A percentile compares a stretch with the other conserved stretches of the same genome.
These are phyloP conservation scores for Yarrowia sp. DNA, from an alignment of 805 yeast species.

Conservation along the genomic window DNA sequence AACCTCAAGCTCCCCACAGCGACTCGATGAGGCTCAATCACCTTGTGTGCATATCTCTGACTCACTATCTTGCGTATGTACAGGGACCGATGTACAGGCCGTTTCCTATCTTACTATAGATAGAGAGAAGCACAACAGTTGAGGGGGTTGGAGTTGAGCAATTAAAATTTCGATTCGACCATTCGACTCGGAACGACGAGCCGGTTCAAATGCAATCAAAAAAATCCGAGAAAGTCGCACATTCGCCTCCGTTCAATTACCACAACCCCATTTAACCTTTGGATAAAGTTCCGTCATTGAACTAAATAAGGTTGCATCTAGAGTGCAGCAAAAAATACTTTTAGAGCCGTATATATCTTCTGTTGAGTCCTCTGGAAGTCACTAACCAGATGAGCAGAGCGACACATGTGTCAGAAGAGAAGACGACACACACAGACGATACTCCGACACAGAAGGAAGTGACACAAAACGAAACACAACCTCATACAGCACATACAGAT, in stretches of 20 bases:
- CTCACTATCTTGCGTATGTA: background rate
- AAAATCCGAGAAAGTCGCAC: too few species aligned
- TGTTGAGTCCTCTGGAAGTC: background rate
- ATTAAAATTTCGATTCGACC: background rate
- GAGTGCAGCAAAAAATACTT: background rate
- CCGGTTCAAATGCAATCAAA: background rate
- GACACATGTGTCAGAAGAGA: background rate
- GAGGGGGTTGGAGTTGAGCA: background rate
- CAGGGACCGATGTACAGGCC: background rate
- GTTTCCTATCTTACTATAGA: background rate
- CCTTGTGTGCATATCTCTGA: background rate
- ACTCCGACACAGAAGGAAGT: too few species aligned
- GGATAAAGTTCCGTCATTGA: background rate
- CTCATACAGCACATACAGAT: too few species aligned
- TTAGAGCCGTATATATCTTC: slow-evolving; percentile 7
- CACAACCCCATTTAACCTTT: background rate
- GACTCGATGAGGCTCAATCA: too few species aligned
- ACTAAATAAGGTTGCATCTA: background rate
- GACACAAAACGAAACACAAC: too few species aligned
- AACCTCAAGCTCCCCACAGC: too few species aligned
- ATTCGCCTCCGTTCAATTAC: background rate
- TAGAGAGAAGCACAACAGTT: background rate
- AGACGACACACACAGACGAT: background rate
- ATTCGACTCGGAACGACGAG: background rate
- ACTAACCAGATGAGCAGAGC: background rate